Evolutionary conservation across 805 yeast genomes (phyloP), one percentile per base, ranked within the genome.

Genomic region (baker's yeast (Saccharomyces cerevisiae)): DNA sequence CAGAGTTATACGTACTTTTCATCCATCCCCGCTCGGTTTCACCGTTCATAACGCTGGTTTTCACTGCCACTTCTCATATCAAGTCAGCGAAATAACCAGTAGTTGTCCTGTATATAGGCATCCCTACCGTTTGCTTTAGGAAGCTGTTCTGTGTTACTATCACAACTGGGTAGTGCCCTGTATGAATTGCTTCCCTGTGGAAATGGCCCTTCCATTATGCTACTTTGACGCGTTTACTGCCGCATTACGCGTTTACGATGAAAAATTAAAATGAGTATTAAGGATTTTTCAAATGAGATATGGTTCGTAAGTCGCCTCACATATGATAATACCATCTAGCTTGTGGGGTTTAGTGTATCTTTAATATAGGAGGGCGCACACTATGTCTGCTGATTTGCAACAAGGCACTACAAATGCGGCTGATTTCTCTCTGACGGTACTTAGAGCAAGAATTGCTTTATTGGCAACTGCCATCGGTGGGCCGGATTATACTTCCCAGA

Each of bases 381-480:
- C 22, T 5, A 36, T 36, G 43, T 36, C 43, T 6, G 11, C 24
- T 2, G 24, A 3, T 6, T 17, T 36, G 43, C 43, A 36, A n/a
- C 11, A 36, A 17, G 43, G 43, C 11, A 24, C 43, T 4, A 36
- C 43, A 4, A 36, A 36, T 17, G 43, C 24, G 13, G 11, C 43
- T 2, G 43, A 36, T 36, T n/a, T 17, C 24, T 36, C 43, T 36
- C 17, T 36, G 43, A 56, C 56, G 6, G 52, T 82, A 14, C 69
- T 85, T 43, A 78, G 79, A 58, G 88, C 94, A 0, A 89, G 89
- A 68, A 85, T 92, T 31, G 79, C 91, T 13, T 82, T 88, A 47
- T 76, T 91, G 43, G 89, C 90, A 3, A 81, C 96, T 3, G 96
- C 98, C 0, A 76, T 92, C 2, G 99, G 99, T 52, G 98, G 97